phyloP scores from a whole-genome alignment of 805 yeast species.

The Candida sanyiensis region DNA sequence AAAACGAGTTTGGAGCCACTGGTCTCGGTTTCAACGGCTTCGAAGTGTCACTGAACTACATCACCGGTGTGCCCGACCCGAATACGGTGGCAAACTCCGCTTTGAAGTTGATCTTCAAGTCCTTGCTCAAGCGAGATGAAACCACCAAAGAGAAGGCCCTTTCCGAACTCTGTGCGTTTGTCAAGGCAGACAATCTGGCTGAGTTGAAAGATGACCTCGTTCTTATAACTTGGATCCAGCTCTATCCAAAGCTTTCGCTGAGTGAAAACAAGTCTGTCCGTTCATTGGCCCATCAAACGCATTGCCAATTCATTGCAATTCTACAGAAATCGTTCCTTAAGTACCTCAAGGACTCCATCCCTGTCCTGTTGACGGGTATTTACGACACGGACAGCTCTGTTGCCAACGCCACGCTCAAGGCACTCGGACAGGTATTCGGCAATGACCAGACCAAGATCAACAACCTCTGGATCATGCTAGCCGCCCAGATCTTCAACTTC shows the following conservation, averaged over 20 bases:
- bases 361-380: conserved; percentile 65
- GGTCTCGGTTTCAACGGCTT: conserved; percentile 38
- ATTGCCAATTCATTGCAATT: conserved; percentile 44
- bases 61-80: conserved; percentile 75
- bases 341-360: conserved; percentile 65
- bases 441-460: conserved; percentile 47
- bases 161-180: conserved; percentile 39
- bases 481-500: conserved; percentile 48
- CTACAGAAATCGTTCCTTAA: conserved; percentile 56
- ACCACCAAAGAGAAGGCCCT: conserved; percentile 83
- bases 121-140: conserved; percentile 69
- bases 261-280: conserved; percentile 68
- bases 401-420: conserved; percentile 40
- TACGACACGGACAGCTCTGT: conserved; percentile 68
- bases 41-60: conserved; percentile 65
- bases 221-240: conserved; percentile 66
- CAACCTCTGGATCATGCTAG: conserved; percentile 57
- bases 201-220: conserved; percentile 46
- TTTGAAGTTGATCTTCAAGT: conserved; percentile 63
- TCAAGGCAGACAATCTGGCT: conserved; percentile 21
- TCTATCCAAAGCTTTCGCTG: conserved; percentile 73
- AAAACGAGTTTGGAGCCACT: conserved; percentile 13
- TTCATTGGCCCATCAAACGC: conserved; percentile 54
- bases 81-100: conserved; percentile 41
- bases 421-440: conserved; percentile 50